Evolutionary conservation across 1,284 basidiomycete species (phyloP).

Genomic region (Sutorius eximius): DNA sequence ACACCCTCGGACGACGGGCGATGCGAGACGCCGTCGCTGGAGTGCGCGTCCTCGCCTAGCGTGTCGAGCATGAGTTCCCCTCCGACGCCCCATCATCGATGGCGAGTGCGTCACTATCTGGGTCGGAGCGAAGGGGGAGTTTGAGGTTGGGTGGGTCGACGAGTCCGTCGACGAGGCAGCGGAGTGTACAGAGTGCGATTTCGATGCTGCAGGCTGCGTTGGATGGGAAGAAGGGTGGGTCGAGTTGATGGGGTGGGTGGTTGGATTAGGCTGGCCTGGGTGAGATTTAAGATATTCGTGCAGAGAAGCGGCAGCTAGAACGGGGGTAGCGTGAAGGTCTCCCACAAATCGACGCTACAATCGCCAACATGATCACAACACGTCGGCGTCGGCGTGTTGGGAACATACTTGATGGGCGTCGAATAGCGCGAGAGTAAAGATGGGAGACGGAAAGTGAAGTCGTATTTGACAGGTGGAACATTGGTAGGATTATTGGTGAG

Average conservation of each 20-base stretch:
- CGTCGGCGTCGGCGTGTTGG: constrained; percentile 29
- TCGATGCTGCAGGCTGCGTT: constrained; percentile 87
- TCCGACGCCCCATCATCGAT: constrained; percentile 41
- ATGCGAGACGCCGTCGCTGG: constrained; percentile 37
- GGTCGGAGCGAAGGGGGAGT: constrained; percentile 91
- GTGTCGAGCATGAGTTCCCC: constrained; percentile 28
- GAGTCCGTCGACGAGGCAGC: constrained; percentile 85
- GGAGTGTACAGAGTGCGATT: constrained; percentile 93
- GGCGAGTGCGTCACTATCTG: constrained; percentile 12
- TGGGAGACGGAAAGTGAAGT: constrained; percentile 19
- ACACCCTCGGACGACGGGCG: constrained; percentile 40
- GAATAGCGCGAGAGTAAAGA: not conserved
- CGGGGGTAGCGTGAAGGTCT: constrained; percentile 26
- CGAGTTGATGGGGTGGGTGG: constrained; percentile 9
- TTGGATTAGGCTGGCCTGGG: too few species aligned
- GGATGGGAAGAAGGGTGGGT: constrained; percentile 60
- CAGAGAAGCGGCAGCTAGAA: constrained; percentile 26
- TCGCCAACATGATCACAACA: constrained; percentile 25
- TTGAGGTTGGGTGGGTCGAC: constrained; percentile 92
- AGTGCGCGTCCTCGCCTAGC: constrained; percentile 30
- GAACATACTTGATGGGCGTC: not conserved
- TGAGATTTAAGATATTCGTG: not conserved
- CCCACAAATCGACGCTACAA: constrained; percentile 28
- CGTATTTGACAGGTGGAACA: not conserved
- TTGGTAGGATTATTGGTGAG: constrained; percentile 11